These are phyloP conservation scores for Cladochytrium replicatum DNA, from an alignment of 192 early-diverging fungal genomes.

Conservation along the genomic window DNA sequence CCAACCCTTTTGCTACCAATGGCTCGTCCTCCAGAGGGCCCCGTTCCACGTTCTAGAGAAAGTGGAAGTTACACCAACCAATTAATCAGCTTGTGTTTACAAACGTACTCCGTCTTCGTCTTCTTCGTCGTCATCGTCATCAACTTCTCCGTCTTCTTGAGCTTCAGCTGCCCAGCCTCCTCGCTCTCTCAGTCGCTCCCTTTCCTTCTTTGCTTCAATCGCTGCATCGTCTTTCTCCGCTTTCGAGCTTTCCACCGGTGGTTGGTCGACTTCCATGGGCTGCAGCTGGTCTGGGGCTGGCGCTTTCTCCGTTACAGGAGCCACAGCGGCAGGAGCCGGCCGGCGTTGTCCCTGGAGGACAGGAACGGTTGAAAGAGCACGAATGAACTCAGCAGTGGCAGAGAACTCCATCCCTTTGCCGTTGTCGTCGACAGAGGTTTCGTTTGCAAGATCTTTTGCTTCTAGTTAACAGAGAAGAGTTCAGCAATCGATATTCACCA, in stretches of 20 bases:
- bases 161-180: constrained; percentile 4
- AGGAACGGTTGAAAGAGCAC: neutral
- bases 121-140: constrained; percentile 34
- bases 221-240: neutral
- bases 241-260: neutral
- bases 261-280: constrained; percentile 8
- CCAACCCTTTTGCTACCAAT: constrained; percentile 66
- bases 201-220: constrained; percentile 1
- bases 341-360: neutral
- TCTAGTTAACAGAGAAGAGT: too few relatives aligned
- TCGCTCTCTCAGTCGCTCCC: constrained; percentile 6
- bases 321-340: constrained; percentile 23
- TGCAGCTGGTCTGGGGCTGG: too few relatives aligned
- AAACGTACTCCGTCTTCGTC: constrained; percentile 14
- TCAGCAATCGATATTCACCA: constrained; percentile 11
- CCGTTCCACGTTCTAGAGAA: too few relatives aligned
- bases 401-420: neutral
- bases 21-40: constrained; percentile 67
- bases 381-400: constrained; percentile 4
- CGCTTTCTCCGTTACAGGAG: too few relatives aligned
- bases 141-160: constrained; percentile 6
- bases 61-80: neutral
- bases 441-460: too few relatives aligned
- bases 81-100: neutral
- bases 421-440: neutral